Conservation (phyloP, 106 monocot genomes). For the Vanilla planifolia region DNA sequence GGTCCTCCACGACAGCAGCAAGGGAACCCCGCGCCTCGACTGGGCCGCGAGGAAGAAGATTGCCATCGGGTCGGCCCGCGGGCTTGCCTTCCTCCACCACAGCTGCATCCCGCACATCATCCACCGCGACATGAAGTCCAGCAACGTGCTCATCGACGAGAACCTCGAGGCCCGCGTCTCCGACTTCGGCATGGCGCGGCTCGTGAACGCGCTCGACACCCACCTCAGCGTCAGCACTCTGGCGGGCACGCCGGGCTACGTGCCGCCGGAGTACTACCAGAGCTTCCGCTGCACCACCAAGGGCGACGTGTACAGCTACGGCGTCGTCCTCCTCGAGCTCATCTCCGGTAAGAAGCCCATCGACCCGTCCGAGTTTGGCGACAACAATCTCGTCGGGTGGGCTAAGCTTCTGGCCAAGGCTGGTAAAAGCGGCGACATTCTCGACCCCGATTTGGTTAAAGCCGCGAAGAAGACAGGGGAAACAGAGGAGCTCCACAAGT, state of each 20-base stretch:
- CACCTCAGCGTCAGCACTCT: slow-evolving; percentile 84
- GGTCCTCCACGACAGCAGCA: slow-evolving; percentile 30
- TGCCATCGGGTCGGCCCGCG: slow-evolving; percentile 59
- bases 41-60: slow-evolving; percentile 73
- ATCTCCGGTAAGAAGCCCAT: slow-evolving; percentile 65
- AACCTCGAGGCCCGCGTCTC: slow-evolving; percentile 61
- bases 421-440: slow-evolving; percentile 41
- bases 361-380: slow-evolving; percentile 58
- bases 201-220: slow-evolving; percentile 61
- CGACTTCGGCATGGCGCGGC: slow-evolving; percentile 85
- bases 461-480: background rate
- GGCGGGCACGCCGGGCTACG: slow-evolving; percentile 82
- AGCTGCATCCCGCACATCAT: slow-evolving; percentile 77
- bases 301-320: slow-evolving; percentile 82
- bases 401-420: slow-evolving; percentile 69
- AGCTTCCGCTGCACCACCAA: slow-evolving; percentile 86
- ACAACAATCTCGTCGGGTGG: slow-evolving; percentile 86
- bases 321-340: slow-evolving; percentile 73
- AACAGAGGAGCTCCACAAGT: slow-evolving; percentile 41
- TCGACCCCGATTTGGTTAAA: slow-evolving; percentile 41
- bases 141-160: slow-evolving; percentile 67
- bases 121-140: slow-evolving; percentile 78
- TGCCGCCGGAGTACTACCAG: slow-evolving; percentile 92
- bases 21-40: slow-evolving; percentile 15
- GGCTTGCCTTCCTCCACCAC: slow-evolving; percentile 83